Percentiles rank a stretch among this genome's conserved stretches.
Evolutionary conservation across 257 asterid genomes (phyloP).

Genomic region (Przewalskia tangutica): DNA sequence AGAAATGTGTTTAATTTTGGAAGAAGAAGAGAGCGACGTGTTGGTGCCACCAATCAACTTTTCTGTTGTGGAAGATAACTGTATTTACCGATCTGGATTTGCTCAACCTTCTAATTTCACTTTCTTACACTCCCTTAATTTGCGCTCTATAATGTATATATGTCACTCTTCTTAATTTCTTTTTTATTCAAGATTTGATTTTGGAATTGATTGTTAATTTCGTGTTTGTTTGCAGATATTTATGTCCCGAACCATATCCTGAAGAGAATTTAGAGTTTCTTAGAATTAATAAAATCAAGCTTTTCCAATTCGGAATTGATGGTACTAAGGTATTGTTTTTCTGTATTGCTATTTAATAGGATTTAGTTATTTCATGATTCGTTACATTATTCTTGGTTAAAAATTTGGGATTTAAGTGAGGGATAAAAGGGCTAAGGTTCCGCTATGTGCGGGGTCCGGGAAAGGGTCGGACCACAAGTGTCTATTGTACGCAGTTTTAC

Average conservation of each 20-base stretch:
- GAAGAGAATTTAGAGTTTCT: conserved; percentile 28
- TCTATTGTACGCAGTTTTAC: too few relatives aligned
- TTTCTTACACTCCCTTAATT: conserved; percentile 25
- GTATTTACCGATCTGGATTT: conserved; percentile 33
- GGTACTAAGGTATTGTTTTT: conserved; percentile 26
- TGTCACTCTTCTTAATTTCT: conserved; percentile 3
- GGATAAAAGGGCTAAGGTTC: too few relatives aligned
- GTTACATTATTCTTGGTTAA: too few relatives aligned
- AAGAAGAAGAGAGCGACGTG: conserved; percentile 5
- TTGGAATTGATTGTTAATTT: background rate
- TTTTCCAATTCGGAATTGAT: conserved; percentile 32
- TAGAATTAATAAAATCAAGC: conserved; percentile 23
- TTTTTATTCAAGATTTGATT: background rate
- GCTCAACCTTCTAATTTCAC: conserved; percentile 30
- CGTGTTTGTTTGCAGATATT: conserved; percentile 20
- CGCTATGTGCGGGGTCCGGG: too few relatives aligned
- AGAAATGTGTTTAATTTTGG: conserved; percentile 20
- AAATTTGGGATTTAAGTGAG: too few relatives aligned
- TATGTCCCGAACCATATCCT: conserved; percentile 37
- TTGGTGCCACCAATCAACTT: conserved; percentile 20
- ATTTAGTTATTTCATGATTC: too few relatives aligned
- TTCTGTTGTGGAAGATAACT: conserved; percentile 21
- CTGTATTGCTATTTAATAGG: background rate
- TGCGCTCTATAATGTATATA: conserved; percentile 17
- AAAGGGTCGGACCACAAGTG: too few relatives aligned